A percentile compares a stretch with the other conserved stretches of the same genome.
These are phyloP conservation scores for Solanum rostratum DNA, from an alignment of 257 asterid genomes.

Conservation along the genomic window DNA sequence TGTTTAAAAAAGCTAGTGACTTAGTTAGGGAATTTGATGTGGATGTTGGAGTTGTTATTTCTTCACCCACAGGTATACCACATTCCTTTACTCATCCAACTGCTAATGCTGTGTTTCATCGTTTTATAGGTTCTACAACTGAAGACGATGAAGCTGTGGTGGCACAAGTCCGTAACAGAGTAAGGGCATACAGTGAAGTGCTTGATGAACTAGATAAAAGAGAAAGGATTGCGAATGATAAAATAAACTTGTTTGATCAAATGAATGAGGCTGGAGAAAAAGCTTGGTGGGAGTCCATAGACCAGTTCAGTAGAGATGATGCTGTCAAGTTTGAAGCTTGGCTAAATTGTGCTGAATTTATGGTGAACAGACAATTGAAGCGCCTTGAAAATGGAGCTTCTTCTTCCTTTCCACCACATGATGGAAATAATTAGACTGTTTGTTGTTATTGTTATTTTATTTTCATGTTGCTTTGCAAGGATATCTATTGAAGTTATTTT, in stretches of 20 bases:
- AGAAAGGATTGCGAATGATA: background rate
- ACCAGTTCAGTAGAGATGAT: background rate
- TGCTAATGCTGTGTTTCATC: background rate
- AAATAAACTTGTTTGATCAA: background rate
- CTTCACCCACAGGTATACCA: constrained; percentile 28
- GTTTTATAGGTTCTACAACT: background rate
- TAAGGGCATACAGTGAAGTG: background rate
- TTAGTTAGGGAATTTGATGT: constrained; percentile 13
- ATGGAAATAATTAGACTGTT: background rate
- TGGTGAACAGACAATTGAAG: rapidly evolving
- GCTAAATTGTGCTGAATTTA: background rate
- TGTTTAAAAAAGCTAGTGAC: constrained; percentile 16
- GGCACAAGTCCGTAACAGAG: background rate
- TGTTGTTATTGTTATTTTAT: background rate
- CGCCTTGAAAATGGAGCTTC: background rate
- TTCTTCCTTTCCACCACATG: background rate
- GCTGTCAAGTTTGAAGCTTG: background rate
- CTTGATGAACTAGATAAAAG: background rate
- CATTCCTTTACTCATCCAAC: constrained; percentile 30
- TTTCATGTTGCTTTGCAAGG: background rate
- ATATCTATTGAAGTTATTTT: background rate
- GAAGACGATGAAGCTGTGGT: background rate
- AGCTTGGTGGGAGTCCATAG: background rate
- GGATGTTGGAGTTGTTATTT: constrained; percentile 24
- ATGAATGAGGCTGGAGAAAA: background rate